Evolutionary conservation across 2,329 filamentous ascomycete genomes (phyloP).

Genomic region (Cucurbitaria berberidis): DNA sequence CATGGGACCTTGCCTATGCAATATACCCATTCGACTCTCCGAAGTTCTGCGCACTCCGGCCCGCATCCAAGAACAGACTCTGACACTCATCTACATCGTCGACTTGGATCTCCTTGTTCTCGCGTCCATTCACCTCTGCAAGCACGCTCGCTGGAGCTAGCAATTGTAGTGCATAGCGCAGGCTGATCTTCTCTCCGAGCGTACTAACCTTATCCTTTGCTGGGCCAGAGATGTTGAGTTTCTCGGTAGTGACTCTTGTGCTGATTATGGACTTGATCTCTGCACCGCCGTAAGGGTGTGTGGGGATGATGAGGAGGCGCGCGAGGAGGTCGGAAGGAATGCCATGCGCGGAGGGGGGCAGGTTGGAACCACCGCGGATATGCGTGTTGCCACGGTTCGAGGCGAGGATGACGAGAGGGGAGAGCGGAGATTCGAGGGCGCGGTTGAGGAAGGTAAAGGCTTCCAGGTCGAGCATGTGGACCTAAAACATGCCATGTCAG

Average conservation of each 20-base stretch:
- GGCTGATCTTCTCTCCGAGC: conserved; percentile 85
- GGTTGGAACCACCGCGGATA: conserved; percentile 80
- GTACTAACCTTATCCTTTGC: conserved; percentile 87
- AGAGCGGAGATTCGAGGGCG: conserved; percentile 92
- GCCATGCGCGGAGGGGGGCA: conserved; percentile 76
- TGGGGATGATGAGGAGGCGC: conserved; percentile 94
- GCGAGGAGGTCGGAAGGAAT: conserved; percentile 92
- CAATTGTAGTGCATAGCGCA: conserved; percentile 92
- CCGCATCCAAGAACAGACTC: conserved; percentile 56
- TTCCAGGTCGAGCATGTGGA: conserved; percentile 99
- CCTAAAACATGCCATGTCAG: conserved; percentile 64
- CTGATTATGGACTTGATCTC: conserved; percentile 94
- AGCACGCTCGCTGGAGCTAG: conserved; percentile 90
- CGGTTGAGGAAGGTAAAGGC: conserved; percentile 99
- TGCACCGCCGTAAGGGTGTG: conserved; percentile 82
- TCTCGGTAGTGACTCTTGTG: conserved; percentile 82
- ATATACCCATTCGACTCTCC: conserved; percentile 42
- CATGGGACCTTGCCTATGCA: conserved; percentile 22
- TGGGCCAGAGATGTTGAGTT: conserved; percentile 76
- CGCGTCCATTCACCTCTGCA: conserved; percentile 69
- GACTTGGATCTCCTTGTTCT: conserved; percentile 56
- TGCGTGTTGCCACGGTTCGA: conserved; percentile 95
- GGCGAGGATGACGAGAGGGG: conserved; percentile 95
- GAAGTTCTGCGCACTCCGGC: conserved; percentile 52
- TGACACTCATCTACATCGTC: conserved; percentile 62